These are phyloP conservation scores for Taphrina pruni DNA, from an alignment of 1,139 yeast species.

Conservation along the genomic window DNA sequence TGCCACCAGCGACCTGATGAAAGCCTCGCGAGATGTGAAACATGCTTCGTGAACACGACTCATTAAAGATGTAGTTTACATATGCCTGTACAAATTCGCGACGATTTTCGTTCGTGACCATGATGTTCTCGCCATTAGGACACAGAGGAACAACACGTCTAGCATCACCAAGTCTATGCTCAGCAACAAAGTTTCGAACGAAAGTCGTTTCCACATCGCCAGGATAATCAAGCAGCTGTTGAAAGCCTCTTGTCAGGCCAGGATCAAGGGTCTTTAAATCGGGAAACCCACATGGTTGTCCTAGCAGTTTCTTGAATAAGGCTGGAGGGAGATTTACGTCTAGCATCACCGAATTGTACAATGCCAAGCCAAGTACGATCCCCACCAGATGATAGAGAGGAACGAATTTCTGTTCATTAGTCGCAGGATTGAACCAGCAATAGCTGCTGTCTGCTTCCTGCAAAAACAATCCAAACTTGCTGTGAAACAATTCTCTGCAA, in stretches of 20 bases:
- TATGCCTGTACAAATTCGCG: constrained; percentile 67
- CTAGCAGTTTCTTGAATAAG: constrained; percentile 73
- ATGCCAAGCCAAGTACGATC: constrained; percentile 83
- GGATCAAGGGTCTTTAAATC: constrained; percentile 77
- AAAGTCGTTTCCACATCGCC: constrained; percentile 58
- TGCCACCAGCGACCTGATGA: constrained; percentile 75
- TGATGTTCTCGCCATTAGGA: constrained; percentile 60
- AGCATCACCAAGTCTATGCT: constrained; percentile 47
- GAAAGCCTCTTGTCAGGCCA: constrained; percentile 63
- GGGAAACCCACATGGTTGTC: constrained; percentile 60
- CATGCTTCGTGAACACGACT: constrained; percentile 38
- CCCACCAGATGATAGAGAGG: constrained; percentile 76
- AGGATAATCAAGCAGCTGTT: constrained; percentile 60
- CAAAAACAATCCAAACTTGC: constrained; percentile 58
- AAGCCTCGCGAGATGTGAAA: constrained; percentile 60
- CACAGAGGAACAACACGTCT: constrained; percentile 59
- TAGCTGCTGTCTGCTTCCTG: constrained; percentile 71
- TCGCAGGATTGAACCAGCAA: constrained; percentile 68
- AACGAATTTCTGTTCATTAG: constrained; percentile 48
- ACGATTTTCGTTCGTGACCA: constrained; percentile 65
- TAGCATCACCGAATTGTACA: constrained; percentile 84
- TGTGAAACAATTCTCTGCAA: constrained; percentile 70
- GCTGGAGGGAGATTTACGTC: constrained; percentile 79
- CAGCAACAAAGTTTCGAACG: constrained; percentile 56
- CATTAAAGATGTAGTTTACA: constrained; percentile 65